Evolutionary conservation across 768 basidiomycete species (phyloP).

Genomic region (Amanita rubescens): DNA sequence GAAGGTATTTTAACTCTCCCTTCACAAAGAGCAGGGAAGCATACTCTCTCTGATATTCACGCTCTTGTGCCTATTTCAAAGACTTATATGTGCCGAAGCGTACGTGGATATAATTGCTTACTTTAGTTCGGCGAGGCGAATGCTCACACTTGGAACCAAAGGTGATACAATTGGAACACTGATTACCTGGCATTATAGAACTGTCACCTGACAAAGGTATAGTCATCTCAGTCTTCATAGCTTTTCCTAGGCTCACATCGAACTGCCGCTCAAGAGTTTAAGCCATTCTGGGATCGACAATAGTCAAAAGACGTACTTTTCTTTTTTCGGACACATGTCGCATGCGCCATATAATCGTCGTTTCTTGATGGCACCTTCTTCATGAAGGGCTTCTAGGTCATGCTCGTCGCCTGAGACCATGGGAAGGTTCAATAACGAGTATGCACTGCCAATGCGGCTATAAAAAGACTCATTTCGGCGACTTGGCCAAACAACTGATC

Average conservation of each 20-base stretch:
- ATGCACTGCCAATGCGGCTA: no score
- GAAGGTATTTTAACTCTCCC: not conserved
- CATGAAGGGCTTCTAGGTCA: slow-evolving; percentile 9
- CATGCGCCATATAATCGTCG: slow-evolving; percentile 38
- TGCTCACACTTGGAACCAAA: slow-evolving; percentile 48
- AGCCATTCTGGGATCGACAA: not conserved
- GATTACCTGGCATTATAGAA: slow-evolving; percentile 44
- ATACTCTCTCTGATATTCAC: slow-evolving; percentile 30
- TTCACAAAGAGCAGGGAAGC: not conserved
- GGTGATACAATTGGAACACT: slow-evolving; percentile 49
- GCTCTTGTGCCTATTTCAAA: slow-evolving; percentile 14
- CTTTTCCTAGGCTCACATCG: slow-evolving; percentile 25
- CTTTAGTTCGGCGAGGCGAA: slow-evolving; percentile 44
- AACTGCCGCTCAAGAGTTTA: slow-evolving; percentile 18
- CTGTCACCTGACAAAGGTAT: slow-evolving; percentile 42
- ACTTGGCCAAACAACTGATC: not conserved
- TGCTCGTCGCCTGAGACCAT: slow-evolving; percentile 13
- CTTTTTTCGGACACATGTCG: slow-evolving; percentile 38
- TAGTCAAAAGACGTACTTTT: slow-evolving; percentile 26
- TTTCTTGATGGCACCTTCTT: slow-evolving; percentile 22
- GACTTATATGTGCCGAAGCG: not conserved
- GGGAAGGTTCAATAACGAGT: not conserved
- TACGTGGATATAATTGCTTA: slow-evolving; percentile 16
- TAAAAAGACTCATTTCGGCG: not conserved
- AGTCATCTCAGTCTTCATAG: not conserved